These are phyloP conservation scores for Kluyveromyces dobzhanskii DNA, from an alignment of 805 yeast species.

Conservation along the genomic window DNA sequence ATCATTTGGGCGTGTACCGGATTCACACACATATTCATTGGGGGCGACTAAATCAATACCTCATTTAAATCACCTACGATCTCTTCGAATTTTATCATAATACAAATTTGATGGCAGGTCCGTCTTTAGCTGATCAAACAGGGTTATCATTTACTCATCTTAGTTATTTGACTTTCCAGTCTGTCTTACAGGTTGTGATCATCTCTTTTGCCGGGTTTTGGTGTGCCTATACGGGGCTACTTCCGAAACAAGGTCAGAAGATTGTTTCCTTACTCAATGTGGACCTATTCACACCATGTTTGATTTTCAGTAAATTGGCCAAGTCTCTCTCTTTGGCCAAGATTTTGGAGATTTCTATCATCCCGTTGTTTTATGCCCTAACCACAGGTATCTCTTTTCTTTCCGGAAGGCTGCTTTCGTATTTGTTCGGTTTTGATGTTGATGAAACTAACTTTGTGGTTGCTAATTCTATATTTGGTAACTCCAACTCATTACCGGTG, in stretches of 20 bases:
- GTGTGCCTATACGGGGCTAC: constrained; percentile 66
- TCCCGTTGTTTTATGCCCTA: constrained; percentile 77
- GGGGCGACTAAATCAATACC: too few species aligned
- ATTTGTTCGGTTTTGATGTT: constrained; percentile 48
- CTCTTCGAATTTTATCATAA: too few species aligned
- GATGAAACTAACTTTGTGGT: constrained; percentile 86
- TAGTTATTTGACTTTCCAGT: constrained; percentile 73
- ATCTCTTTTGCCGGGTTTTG: constrained; percentile 81
- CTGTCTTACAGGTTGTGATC: constrained; percentile 82
- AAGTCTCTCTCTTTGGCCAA: constrained; percentile 62
- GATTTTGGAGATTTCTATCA: constrained; percentile 69
- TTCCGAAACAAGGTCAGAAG: constrained; percentile 69
- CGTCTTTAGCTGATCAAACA: constrained; percentile 6
- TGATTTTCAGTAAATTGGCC: constrained; percentile 78
- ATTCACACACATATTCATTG: too few species aligned
- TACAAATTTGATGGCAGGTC: constrained; percentile 7
- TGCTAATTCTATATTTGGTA: constrained; percentile 96
- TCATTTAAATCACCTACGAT: too few species aligned
- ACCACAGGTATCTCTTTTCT: constrained; percentile 68
- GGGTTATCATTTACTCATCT: constrained; percentile 27
- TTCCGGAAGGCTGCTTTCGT: constrained; percentile 51
- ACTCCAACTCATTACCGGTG: constrained; percentile 90
- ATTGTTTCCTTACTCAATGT: constrained; percentile 72
- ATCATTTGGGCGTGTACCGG: too few species aligned
- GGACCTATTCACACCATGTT: constrained; percentile 88